Conservation (phyloP, 2,329 filamentous ascomycete species). For the Xylaria sp. region DNA sequence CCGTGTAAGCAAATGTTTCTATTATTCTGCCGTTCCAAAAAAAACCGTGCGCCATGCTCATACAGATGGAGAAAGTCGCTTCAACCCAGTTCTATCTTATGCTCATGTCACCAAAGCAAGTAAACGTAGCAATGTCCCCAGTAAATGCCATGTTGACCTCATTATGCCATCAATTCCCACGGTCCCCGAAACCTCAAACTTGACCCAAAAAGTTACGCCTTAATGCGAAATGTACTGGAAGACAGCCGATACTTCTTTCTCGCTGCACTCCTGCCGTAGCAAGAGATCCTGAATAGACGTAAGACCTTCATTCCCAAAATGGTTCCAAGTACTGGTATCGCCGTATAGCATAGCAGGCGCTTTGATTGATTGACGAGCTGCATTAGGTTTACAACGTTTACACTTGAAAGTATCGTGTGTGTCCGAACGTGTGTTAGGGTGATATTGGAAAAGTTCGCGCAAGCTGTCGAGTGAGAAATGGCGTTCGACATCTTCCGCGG, state of each 20-base stretch:
- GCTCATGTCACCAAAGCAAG: constrained; percentile 21
- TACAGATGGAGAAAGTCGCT: constrained; percentile 5
- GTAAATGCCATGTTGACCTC: constrained; percentile 6
- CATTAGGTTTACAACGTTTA: constrained; percentile 90
- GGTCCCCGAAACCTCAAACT: background rate
- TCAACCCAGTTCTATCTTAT: constrained; percentile 19
- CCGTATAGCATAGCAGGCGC: constrained; percentile 96
- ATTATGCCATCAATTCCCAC: background rate
- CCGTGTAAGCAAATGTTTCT: constrained; percentile 1
- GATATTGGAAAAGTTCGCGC: constrained; percentile 93
- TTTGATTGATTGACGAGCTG: constrained; percentile 81
- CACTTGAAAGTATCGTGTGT: constrained; percentile 99
- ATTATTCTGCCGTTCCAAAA: constrained; percentile 6
- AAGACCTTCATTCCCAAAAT: constrained; percentile 86
- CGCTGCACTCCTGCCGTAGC: constrained; percentile 82
- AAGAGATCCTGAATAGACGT: constrained; percentile 89
- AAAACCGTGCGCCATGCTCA: constrained; percentile 20
- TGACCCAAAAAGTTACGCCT: constrained; percentile 1
- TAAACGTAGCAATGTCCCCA: constrained; percentile 1
- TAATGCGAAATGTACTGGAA: constrained; percentile 98
- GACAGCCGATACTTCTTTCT: constrained; percentile 87
- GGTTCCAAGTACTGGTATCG: constrained; percentile 99
- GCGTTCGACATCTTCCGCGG: constrained; percentile 94
- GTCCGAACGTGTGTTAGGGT: constrained; percentile 84
- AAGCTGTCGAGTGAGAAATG: constrained; percentile 94